Evolutionary conservation across 768 basidiomycete genomes (phyloP).

Genomic region (Galerina sulciceps): DNA sequence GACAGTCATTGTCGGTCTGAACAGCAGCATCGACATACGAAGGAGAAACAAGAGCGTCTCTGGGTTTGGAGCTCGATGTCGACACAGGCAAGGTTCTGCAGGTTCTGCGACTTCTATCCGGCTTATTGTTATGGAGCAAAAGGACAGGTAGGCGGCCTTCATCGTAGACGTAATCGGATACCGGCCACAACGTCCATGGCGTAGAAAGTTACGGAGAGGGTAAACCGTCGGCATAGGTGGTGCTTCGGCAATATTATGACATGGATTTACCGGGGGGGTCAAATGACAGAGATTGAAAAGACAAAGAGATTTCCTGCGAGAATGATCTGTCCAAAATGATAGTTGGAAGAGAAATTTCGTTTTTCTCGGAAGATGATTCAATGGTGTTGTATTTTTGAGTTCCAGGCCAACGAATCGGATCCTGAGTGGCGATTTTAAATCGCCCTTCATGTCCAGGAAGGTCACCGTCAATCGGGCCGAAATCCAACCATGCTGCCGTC

Average conservation of each 20-base stretch:
- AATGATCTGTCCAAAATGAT: conserved; percentile 1
- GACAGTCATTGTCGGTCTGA: not conserved
- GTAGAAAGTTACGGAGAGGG: not conserved
- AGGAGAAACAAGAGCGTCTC: not conserved
- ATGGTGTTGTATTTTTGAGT: not conserved
- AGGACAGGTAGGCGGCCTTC: too few relatives aligned
- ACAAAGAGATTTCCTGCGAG: conserved; percentile 6
- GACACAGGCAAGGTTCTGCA: not conserved
- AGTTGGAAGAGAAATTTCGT: not conserved
- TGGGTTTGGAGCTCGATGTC: not conserved
- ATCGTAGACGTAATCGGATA: not conserved
- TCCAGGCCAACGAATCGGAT: not conserved
- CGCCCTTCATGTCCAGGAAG: not conserved
- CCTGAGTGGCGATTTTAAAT: not conserved
- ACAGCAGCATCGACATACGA: not conserved
- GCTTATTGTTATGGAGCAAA: not conserved
- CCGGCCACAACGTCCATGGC: conserved; percentile 1
- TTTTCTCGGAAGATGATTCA: not conserved
- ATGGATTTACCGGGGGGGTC: conserved; percentile 3
- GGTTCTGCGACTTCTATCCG: not conserved
- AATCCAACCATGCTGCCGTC: not conserved
- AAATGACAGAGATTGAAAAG: conserved; percentile 10
- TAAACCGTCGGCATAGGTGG: not conserved
- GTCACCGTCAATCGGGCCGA: not conserved
- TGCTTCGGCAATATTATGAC: not conserved